A percentile compares a stretch with the other conserved stretches of the same genome.
These are phyloP conservation scores for Talaromyces sp. DNA, from an alignment of 2,329 filamentous ascomycete genomes.

Conservation along the genomic window DNA sequence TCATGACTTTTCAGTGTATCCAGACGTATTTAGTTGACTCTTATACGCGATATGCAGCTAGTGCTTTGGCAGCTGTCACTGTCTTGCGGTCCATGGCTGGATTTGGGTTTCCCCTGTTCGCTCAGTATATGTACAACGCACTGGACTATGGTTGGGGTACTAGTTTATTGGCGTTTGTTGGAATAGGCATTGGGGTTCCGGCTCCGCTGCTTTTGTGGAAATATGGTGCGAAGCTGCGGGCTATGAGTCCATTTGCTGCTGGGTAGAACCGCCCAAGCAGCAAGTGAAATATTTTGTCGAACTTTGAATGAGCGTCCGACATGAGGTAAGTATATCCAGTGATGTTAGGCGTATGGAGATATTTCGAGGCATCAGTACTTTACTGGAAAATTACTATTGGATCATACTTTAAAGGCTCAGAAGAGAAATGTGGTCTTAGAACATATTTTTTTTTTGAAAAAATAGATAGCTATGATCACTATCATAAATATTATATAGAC, in stretches of 20 bases:
- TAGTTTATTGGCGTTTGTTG: conserved; percentile 40
- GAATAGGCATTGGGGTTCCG: conserved; percentile 41
- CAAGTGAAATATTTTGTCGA: neutral
- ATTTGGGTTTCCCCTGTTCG: conserved; percentile 43
- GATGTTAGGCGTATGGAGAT: neutral
- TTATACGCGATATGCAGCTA: conserved; percentile 41
- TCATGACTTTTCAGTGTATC: conserved; percentile 45
- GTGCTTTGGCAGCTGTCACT: conserved; percentile 35
- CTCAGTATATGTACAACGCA: conserved; percentile 39
- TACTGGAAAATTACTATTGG: neutral
- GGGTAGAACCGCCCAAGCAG: conserved; percentile 21
- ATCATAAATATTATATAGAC: neutral
- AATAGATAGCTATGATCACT: neutral
- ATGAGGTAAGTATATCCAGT: neutral
- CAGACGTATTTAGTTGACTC: conserved; percentile 46
- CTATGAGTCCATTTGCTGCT: conserved; percentile 49
- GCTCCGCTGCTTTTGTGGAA: conserved; percentile 52
- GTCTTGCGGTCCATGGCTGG: conserved; percentile 38
- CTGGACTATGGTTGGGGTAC: conserved; percentile 42
- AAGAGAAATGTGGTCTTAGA: neutral
- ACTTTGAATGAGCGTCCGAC: neutral
- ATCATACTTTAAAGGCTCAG: neutral
- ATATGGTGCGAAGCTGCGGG: conserved; percentile 47
- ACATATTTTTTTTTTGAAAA: neutral
- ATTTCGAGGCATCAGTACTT: neutral